phyloP scores from a whole-genome alignment of 2,329 filamentous ascomycete genomes.

The Ceratocystiopsis minuta region DNA sequence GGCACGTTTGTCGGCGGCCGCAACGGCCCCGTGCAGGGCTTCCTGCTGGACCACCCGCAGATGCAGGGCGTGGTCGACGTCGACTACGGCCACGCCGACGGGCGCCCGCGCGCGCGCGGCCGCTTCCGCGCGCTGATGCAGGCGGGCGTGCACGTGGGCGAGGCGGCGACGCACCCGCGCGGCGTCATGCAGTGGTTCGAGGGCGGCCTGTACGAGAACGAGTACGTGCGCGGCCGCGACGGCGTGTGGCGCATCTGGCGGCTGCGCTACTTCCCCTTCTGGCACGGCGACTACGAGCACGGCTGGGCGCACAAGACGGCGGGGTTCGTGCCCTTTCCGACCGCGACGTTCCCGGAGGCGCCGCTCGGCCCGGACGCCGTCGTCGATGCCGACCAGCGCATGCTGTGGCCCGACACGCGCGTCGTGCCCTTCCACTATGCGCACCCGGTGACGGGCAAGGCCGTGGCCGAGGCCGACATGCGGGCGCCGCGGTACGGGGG shows the following conservation, averaged over 20 bases:
- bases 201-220: constrained; percentile 39
- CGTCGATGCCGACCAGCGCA: constrained; percentile 25
- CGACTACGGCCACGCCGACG: constrained; percentile 16
- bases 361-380: constrained; percentile 32
- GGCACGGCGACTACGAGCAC: constrained; percentile 34
- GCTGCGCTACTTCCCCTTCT: constrained; percentile 38
- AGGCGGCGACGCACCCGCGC: constrained; percentile 30
- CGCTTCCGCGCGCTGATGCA: constrained; percentile 38
- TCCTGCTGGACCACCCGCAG: constrained; percentile 38
- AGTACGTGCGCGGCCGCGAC: constrained; percentile 34
- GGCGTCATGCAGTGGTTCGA: constrained; percentile 40
- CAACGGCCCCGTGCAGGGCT: constrained; percentile 36
- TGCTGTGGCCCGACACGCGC: constrained; percentile 38
- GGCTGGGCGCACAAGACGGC: constrained; percentile 35
- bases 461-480: constrained; percentile 26
- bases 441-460: constrained; percentile 30
- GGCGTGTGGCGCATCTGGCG: constrained; percentile 35
- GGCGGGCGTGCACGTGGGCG: constrained; percentile 32
- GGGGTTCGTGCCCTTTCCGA: constrained; percentile 34
- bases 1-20: constrained; percentile 31
- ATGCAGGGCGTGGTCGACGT: constrained; percentile 38
- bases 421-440: constrained; percentile 35
- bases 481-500: constrained; percentile 27
- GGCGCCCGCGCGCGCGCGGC: constrained; percentile 22
- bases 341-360: constrained; percentile 29